These are phyloP conservation scores for Aspergillus hortae DNA, from an alignment of 2,329 filamentous ascomycete species.

Conservation along the genomic window DNA sequence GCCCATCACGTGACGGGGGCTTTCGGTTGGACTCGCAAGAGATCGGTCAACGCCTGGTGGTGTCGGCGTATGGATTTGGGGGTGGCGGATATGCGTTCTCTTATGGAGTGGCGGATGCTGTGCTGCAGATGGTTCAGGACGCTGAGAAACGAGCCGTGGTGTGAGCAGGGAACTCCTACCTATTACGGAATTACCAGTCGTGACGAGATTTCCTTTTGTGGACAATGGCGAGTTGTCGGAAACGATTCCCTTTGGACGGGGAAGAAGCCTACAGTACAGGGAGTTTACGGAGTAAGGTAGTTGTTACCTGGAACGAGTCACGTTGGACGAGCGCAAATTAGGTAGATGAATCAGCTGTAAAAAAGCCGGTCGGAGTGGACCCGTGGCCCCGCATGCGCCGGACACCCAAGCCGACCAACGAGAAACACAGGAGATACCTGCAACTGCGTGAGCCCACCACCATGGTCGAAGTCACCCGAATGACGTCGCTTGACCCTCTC, in stretches of 20 bases:
- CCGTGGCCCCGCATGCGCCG: not conserved
- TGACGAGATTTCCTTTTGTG: no score
- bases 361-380: no score
- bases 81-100: slow-evolving; percentile 38
- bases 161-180: not conserved
- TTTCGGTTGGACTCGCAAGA: slow-evolving; percentile 33
- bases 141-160: slow-evolving; percentile 27
- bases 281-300: no score
- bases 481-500: no score
- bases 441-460: not conserved
- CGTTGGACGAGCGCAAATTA: no score
- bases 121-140: slow-evolving; percentile 34
- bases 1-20: slow-evolving; percentile 31
- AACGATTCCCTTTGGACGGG: no score
- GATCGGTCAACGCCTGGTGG: slow-evolving; percentile 20
- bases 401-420: not conserved
- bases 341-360: no score
- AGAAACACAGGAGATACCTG: not conserved
- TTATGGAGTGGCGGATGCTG: slow-evolving; percentile 33
- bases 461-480: no score
- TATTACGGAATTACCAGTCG: no score
- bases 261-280: no score
- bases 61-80: slow-evolving; percentile 38
- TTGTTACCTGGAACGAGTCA: no score
- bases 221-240: no score